Evolutionary conservation across 495 filamentous ascomycete genomes (phyloP).

Genomic region (Melanomma pulvis-pyrius): DNA sequence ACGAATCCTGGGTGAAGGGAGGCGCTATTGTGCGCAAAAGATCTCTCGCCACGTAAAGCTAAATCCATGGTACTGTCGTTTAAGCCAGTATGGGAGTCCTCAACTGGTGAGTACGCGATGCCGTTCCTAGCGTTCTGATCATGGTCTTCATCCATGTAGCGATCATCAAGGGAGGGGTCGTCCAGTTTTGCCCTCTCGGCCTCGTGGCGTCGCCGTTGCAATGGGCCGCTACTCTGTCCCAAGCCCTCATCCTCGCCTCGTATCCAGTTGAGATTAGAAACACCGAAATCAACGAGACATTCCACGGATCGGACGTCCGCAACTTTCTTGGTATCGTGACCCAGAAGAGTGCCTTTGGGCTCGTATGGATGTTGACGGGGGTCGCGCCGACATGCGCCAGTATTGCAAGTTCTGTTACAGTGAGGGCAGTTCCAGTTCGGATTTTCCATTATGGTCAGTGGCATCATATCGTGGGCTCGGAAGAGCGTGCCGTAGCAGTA

Average conservation of each 20-base stretch:
- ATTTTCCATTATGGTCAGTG: slow-evolving; percentile 74
- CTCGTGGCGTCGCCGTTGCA: slow-evolving; percentile 55
- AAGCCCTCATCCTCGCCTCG: slow-evolving; percentile 55
- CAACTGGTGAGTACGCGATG: slow-evolving; percentile 34
- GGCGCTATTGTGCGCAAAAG: slow-evolving; percentile 4
- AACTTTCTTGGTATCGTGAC: slow-evolving; percentile 83
- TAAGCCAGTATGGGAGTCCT: background rate
- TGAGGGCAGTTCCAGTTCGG: slow-evolving; percentile 84
- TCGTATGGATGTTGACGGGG: slow-evolving; percentile 68
- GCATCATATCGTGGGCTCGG: slow-evolving; percentile 84
- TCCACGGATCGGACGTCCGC: slow-evolving; percentile 89
- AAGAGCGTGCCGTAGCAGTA: slow-evolving; percentile 92
- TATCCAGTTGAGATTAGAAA: slow-evolving; percentile 81
- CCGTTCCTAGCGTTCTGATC: slow-evolving; percentile 21
- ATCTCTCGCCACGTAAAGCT: background rate
- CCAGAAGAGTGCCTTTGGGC: slow-evolving; percentile 80
- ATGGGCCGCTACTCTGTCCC: slow-evolving; percentile 48
- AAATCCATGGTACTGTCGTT: slow-evolving; percentile 8
- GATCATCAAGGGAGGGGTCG: slow-evolving; percentile 48
- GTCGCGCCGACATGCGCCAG: slow-evolving; percentile 69
- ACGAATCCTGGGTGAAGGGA: slow-evolving; percentile 30
- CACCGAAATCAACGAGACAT: slow-evolving; percentile 78
- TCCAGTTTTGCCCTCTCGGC: slow-evolving; percentile 53
- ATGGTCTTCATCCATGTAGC: slow-evolving; percentile 36
- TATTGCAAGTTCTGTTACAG: slow-evolving; percentile 82